Conservation (phyloP, 2,329 filamentous ascomycete genomes). For the Exophiala xenobiotica region DNA sequence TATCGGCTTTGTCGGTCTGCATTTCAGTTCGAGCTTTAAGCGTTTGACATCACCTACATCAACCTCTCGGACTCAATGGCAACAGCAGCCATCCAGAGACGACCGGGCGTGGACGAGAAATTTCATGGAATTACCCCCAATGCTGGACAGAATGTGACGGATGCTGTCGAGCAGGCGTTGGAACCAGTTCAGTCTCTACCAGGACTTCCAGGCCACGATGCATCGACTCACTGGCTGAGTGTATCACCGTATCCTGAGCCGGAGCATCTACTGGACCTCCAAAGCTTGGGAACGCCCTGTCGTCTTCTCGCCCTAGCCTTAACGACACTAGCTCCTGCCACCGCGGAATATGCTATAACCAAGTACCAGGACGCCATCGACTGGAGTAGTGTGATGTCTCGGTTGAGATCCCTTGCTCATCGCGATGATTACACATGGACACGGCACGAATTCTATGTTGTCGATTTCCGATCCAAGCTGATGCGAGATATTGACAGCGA, state of each 20-base stretch:
- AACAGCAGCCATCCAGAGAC: too few relatives aligned
- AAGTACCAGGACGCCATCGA: constrained; percentile 75
- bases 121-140: too few relatives aligned
- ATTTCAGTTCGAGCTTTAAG: too few relatives aligned
- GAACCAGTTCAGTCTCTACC: background rate
- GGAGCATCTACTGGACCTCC: constrained; percentile 71
- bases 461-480: constrained; percentile 76
- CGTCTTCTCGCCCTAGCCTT: constrained; percentile 71
- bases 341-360: constrained; percentile 72
- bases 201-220: background rate
- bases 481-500: constrained; percentile 65
- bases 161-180: too few relatives aligned
- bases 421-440: constrained; percentile 57
- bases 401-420: constrained; percentile 54
- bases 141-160: too few relatives aligned
- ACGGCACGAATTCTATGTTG: constrained; percentile 72
- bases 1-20: too few relatives aligned
- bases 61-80: too few relatives aligned
- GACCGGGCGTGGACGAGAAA: too few relatives aligned
- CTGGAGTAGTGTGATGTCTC: constrained; percentile 63
- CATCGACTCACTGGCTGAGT: constrained; percentile 46
- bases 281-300: constrained; percentile 63
- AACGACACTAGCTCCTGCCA: constrained; percentile 60
- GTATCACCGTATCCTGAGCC: constrained; percentile 73
- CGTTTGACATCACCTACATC: too few relatives aligned